Conservation (phyloP, 1,284 basidiomycete species). For the Cerrena zonata region DNA sequence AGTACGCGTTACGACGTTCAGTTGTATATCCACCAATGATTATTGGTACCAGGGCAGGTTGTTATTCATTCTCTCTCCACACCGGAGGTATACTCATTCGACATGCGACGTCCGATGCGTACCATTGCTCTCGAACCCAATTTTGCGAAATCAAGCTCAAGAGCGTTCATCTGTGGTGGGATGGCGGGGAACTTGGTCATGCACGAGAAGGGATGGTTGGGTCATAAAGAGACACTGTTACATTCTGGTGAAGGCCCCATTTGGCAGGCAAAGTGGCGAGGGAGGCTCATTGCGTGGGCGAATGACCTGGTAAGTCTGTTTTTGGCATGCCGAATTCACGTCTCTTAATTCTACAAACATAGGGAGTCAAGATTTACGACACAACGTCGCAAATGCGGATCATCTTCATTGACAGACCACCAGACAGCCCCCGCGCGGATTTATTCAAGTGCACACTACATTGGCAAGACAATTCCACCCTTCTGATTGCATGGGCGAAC, state of each 20-base stretch:
- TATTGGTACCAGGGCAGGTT: constrained; percentile 65
- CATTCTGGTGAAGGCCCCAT: constrained; percentile 91
- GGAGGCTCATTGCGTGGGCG: constrained; percentile 89
- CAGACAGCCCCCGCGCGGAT: constrained; percentile 82
- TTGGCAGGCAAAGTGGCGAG: constrained; percentile 86
- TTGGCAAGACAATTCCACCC: constrained; percentile 88
- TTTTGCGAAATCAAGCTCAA: constrained; percentile 75
- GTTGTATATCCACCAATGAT: background rate
- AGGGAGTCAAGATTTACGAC: constrained; percentile 95
- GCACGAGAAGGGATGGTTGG: constrained; percentile 94
- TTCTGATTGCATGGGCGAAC: constrained; percentile 93
- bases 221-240: constrained; percentile 84
- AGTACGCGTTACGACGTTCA: constrained; percentile 20
- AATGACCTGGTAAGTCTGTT: constrained; percentile 68
- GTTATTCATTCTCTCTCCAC: constrained; percentile 82
- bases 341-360: background rate
- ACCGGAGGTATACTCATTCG: constrained; percentile 80
- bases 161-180: constrained; percentile 91
- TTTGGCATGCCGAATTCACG: background rate
- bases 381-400: constrained; percentile 75
- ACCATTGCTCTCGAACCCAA: constrained; percentile 87
- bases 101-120: constrained; percentile 90
- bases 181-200: constrained; percentile 83
- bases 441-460: constrained; percentile 86
- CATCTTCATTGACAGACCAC: constrained; percentile 80